These are phyloP conservation scores for Debaryomyces prosopidis DNA, from an alignment of 805 yeast genomes.

Conservation along the genomic window DNA sequence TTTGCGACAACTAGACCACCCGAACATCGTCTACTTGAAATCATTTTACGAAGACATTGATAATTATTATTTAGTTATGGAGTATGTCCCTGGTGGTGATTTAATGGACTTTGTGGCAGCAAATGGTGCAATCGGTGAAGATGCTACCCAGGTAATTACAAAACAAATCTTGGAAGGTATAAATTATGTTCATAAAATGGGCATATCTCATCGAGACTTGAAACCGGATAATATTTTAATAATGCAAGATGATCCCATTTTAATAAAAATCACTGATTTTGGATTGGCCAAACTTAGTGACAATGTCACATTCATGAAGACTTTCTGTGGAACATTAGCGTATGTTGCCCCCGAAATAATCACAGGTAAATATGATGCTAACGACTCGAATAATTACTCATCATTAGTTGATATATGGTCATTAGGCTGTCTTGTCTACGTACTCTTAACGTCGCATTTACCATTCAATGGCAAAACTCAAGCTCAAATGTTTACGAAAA, in stretches of 20 bases:
- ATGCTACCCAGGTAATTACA: conserved; percentile 82
- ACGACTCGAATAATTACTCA: conserved; percentile 54
- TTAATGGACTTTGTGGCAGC: conserved; percentile 96
- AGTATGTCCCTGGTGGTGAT: conserved; percentile 94
- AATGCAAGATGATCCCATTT: conserved; percentile 86
- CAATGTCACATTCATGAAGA: conserved; percentile 82
- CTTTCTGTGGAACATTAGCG: conserved; percentile 97
- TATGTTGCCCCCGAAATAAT: conserved; percentile 95
- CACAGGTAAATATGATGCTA: conserved; percentile 51
- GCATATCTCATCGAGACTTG: conserved; percentile 93
- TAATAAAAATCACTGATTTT: conserved; percentile 92
- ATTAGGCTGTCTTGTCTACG: conserved; percentile 90
- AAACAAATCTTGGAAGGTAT: conserved; percentile 84
- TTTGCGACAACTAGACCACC: conserved; percentile 74
- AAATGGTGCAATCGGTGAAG: conserved; percentile 89
- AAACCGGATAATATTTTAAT: conserved; percentile 95
- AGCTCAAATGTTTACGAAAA: conserved; percentile 75
- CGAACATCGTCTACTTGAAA: conserved; percentile 78
- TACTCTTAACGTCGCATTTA: conserved; percentile 85
- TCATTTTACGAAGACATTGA: conserved; percentile 85
- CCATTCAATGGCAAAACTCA: conserved; percentile 96
- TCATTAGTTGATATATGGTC: conserved; percentile 97
- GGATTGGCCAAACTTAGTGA: conserved; percentile 92
- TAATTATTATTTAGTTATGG: conserved; percentile 89
- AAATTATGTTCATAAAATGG: conserved; percentile 81